Base-by-base conservation (phyloP, 352 stramenopile genomes). In the Phytopythium ostracodes region DNA sequence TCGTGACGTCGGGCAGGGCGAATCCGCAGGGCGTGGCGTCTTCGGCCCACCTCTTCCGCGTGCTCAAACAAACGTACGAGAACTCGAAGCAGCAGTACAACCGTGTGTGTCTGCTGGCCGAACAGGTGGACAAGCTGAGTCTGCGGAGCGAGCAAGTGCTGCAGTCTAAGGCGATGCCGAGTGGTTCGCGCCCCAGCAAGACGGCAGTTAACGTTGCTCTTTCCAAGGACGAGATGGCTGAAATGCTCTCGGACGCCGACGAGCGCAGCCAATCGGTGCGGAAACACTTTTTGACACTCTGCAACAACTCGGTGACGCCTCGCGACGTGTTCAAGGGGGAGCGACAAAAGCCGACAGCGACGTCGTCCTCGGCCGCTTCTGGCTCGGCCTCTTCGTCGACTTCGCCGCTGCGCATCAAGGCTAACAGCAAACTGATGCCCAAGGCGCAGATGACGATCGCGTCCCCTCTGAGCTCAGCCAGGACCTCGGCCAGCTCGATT, bases 31-130 rank as follows among this genome's bases (percentile, higher is more conserved):
- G 58, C 27, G 47, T 62, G 18, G 61, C 75, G 33, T 79, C 76
- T 22, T 75, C 77, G 4, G 68, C 66, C 8, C 25, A 54, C 20
- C 73, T 91, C 20, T 89, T 91, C 68, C 76, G 77, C 55, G 76
- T 88, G 31, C 61, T 91, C 29, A 89, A 89, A 59, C 77, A 89
- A 38, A 91, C 81, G 40, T 91, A 89, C 52, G 79, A 91, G 58
- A 88, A 69, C 35, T 89, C 81, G 18, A 91, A 91, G 70, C 60
- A 81, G 46, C 77, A 91, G 65, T 91, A 91, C 62, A 88, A 91
- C 67, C 75, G 70, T 18, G 79, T 78, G 18, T 88, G 69, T 38
- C 65, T 75, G 10, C 47, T 91, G 17, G 68, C 79, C 54, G 69
- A 87, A 38, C 60, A 84, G 27, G 54, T 91, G 36, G 76, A 87